Base-by-base conservation (phyloP, 75 land plant genomes). In the Pinus tabuliformis region DNA sequence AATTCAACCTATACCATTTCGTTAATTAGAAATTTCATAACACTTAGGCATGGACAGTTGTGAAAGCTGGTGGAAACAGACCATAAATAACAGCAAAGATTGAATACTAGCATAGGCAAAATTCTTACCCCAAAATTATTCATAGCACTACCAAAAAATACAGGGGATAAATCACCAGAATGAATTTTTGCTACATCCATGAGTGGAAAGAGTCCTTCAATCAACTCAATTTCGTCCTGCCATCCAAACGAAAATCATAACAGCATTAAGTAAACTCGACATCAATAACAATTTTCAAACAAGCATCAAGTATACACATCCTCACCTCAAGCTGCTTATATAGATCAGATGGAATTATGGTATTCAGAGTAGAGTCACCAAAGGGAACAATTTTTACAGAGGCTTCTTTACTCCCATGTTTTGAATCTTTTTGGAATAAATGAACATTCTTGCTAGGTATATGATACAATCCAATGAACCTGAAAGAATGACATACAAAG, bases 121-220 rank as follows among this genome's bases (percentile, higher is more conserved):
- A 52, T n/a, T 49, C 87, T 72, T 84, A 86, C 88, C 73, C 87
- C 88, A 74, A 86, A 86, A 75, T 86, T 86, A 65, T 86, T 86
- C 88, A 86, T 86, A 66, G 88, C 88, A 76, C 88, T 86, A 56
- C 87, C 88, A 80, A 86, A 86, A 56, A 74, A 86, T 12, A 86
- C 88, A 56, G 88, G 88, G 30, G 88, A 80, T 30, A 86, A 72
- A 57, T 83, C 86, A 45, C 88, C 88, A 22, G 79, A 63, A 63
- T 86, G 87, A 28, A 86, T 79, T 70, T 84, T 86, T 16, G 62
- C 75, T 70, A 86, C 77, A 54, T 86, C 86, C 65, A 86, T 28
- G 24, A 79, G 87, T n/a, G 87, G 87, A 22, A 82, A 70, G 62
- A 86, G 66, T 57, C 77, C 88, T 59, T 86, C 88, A 21, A 86